These are phyloP conservation scores for Solanum sitiens DNA, from an alignment of 257 asterid species.

Conservation along the genomic window DNA sequence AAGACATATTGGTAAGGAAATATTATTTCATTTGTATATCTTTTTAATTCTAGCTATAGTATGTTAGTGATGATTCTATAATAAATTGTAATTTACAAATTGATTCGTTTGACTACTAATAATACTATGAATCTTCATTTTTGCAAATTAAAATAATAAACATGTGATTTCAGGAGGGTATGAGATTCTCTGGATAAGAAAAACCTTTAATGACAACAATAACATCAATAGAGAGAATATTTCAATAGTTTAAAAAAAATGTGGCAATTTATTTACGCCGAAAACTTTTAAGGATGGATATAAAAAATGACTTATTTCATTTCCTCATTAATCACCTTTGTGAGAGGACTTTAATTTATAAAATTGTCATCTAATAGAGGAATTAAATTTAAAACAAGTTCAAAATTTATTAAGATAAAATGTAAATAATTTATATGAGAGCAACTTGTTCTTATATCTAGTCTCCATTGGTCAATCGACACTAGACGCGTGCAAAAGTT, in stretches of 20 bases:
- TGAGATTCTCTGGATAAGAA: not conserved
- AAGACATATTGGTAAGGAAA: not conserved
- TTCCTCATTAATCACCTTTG: not conserved
- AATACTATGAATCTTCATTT: not conserved
- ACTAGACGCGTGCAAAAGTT: not conserved
- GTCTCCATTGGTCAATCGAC: not conserved
- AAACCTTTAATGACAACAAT: too few relatives aligned
- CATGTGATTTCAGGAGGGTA: not conserved
- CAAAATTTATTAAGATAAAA: not conserved
- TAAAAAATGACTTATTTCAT: not conserved
- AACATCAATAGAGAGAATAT: too few relatives aligned
- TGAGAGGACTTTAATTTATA: not conserved
- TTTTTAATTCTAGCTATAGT: not conserved
- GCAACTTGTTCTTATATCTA: not conserved
- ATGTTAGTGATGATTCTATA: not conserved
- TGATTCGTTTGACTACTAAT: not conserved
- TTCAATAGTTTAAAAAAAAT: too few relatives aligned
- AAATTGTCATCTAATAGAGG: not conserved
- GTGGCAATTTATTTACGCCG: not conserved
- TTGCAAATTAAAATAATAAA: not conserved
- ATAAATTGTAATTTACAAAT: not conserved
- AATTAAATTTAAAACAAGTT: not conserved
- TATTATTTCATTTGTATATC: not conserved
- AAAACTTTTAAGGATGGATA: too few relatives aligned
- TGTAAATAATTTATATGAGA: too few relatives aligned